Evolutionary conservation across 169 alveolate genomes (phyloP).

Genomic region (Besnoitia besnoiti): DNA sequence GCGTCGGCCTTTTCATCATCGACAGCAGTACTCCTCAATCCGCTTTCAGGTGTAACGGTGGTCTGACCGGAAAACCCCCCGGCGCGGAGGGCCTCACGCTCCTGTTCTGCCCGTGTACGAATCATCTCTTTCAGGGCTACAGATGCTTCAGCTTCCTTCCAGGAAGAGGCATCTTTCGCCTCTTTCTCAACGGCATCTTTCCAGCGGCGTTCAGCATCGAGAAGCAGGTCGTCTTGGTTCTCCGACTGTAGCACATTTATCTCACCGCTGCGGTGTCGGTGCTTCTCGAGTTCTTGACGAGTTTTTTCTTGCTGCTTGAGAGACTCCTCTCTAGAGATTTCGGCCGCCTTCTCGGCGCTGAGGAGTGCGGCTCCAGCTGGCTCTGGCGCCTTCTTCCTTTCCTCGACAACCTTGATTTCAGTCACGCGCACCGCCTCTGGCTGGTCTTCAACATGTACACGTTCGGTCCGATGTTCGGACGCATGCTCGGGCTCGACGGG

Average conservation of each 20-base stretch:
- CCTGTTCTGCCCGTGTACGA: not conserved
- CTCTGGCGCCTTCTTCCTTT: not conserved
- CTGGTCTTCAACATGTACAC: too few relatives aligned
- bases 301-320: not conserved
- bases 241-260: not conserved
- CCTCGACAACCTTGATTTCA: not conserved
- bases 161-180: not conserved
- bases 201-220: not conserved
- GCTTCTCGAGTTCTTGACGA: not conserved
- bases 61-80: not conserved
- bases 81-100: not conserved
- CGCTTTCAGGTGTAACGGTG: not conserved
- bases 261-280: not conserved
- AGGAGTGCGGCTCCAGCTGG: not conserved
- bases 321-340: not conserved
- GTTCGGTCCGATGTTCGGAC: too few relatives aligned
- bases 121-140: not conserved
- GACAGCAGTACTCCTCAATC: not conserved
- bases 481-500: too few relatives aligned
- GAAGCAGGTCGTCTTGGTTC: not conserved
- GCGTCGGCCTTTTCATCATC: not conserved
- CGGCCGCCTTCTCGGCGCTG: conserved; percentile 14
- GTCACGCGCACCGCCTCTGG: not conserved
- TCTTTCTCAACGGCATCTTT: not conserved
- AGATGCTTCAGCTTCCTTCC: not conserved